Base-by-base conservation (phyloP, 2,329 filamentous ascomycete genomes). In the Lachnellula subtilissima region DNA sequence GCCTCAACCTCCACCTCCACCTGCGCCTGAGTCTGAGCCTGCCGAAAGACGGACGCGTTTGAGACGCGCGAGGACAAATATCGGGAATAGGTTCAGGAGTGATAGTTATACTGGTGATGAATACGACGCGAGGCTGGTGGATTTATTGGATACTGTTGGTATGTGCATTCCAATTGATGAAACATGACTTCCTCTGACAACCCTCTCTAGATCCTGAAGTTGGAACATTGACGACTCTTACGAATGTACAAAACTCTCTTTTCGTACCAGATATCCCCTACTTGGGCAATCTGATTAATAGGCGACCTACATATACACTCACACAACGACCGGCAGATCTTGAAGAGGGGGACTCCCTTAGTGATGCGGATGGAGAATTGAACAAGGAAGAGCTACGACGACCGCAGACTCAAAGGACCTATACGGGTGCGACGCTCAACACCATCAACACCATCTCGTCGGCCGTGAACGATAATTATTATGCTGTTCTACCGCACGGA, bases 221-320 rank as follows among this genome's bases (percentile, higher is more conserved):
- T 3, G 84, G 89, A 37, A 90, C 90, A 0, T 75, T 96, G 3
- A 90, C 89, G 0, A 93, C 89, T 14, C 80, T 95, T 9, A 95
- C 89, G 45, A 96, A 96, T 66, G 86, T 96, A 19, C 90, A 95
- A 67, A 96, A 96, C 69, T 94, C 90, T 0, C 82, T 96, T 9
- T 95, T 95, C 71, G 76, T 95, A 2, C 91, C 91, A 0, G 86
- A 91, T 61, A 76, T 95, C 2, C 91, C 91, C 0, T 86, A 91
- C 61, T 76, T 95, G n/a, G 90, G 90, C 42, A 76, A 78, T 56
- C 84, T 84, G 64, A 64, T 95, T 50, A 94, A 95, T 66, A 82
- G 91, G 49, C 79, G 86, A 58, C 89, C 90, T 1, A 91, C 89
- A 0, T 96, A 94, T 69, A 83, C 83, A 43, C 76, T 94, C 7